Conservation (phyloP, 1,284 basidiomycete genomes). For the Rugiboletus extremiorientalis region DNA sequence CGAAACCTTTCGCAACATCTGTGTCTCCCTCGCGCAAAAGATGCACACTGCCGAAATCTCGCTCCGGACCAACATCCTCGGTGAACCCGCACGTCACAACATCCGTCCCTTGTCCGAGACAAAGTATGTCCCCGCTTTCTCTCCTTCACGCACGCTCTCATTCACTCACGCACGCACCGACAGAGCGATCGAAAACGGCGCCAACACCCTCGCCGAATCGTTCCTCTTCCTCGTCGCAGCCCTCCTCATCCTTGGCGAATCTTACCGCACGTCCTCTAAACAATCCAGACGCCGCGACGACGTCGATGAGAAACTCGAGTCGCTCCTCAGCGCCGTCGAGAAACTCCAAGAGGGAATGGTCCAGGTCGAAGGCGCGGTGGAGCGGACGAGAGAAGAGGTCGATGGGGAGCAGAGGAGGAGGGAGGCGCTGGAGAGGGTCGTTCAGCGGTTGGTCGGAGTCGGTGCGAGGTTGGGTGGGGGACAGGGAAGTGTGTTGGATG, state of each 20-base stretch:
- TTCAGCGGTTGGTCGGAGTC: constrained; percentile 72
- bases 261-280: constrained; percentile 74
- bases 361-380: constrained; percentile 43
- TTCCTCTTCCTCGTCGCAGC: constrained; percentile 85
- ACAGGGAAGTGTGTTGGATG: constrained; percentile 31
- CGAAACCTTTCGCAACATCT: constrained; percentile 72
- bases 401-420: constrained; percentile 39
- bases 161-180: neutral
- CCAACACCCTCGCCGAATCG: constrained; percentile 82
- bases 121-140: constrained; percentile 46
- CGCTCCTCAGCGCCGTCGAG: constrained; percentile 48
- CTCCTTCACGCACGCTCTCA: too few relatives aligned
- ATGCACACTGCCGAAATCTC: constrained; percentile 80
- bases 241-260: constrained; percentile 74
- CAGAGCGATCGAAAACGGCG: constrained; percentile 88
- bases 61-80: constrained; percentile 77
- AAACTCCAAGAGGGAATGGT: constrained; percentile 40
- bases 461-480: constrained; percentile 58
- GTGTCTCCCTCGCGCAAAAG: constrained; percentile 76
- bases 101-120: constrained; percentile 84
- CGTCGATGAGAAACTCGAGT: constrained; percentile 74
- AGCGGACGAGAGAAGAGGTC: constrained; percentile 30
- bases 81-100: constrained; percentile 68
- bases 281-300: constrained; percentile 71
- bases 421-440: constrained; percentile 62